phyloP scores from a whole-genome alignment of 2,329 filamentous ascomycete species.

The Ophiobolus disseminans region DNA sequence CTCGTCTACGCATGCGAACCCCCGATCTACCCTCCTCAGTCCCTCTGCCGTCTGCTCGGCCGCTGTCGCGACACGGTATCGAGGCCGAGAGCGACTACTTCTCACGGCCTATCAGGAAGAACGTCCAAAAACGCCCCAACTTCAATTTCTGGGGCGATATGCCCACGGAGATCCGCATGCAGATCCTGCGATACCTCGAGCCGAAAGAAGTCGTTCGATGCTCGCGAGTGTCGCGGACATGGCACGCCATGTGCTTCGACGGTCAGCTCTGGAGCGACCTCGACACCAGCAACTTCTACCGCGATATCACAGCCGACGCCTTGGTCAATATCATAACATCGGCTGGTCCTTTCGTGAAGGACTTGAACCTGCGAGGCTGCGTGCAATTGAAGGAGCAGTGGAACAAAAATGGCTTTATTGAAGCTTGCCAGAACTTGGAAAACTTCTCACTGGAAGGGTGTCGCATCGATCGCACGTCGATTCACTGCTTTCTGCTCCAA shows the following conservation, averaged over 20 bases:
- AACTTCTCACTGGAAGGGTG: constrained; percentile 90
- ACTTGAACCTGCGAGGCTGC: constrained; percentile 90
- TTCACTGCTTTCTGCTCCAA: constrained; percentile 78
- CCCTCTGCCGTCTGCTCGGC: constrained; percentile 69
- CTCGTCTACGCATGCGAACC: constrained; percentile 64
- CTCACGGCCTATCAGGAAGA: constrained; percentile 49
- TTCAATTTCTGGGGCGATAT: constrained; percentile 80
- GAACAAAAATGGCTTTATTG: constrained; percentile 76
- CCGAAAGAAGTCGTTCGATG: constrained; percentile 82
- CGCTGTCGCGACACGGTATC: constrained; percentile 52
- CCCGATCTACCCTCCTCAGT: constrained; percentile 62
- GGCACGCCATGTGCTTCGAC: constrained; percentile 87
- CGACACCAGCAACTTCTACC: constrained; percentile 85
- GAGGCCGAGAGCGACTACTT: constrained; percentile 56
- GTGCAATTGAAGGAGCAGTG: constrained; percentile 86
- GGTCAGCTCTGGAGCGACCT: constrained; percentile 90
- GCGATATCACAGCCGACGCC: constrained; percentile 81
- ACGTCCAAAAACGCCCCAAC: constrained; percentile 47
- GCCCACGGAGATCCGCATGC: constrained; percentile 81
- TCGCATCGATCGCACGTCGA: constrained; percentile 78
- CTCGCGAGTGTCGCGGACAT: constrained; percentile 78
- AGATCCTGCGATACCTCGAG: constrained; percentile 76
- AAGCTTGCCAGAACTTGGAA: constrained; percentile 84
- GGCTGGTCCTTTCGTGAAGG: constrained; percentile 87
- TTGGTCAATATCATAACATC: constrained; percentile 83